Percentiles rank a stretch among this genome's conserved stretches.
Conservation (phyloP, 208 protist genomes). For the Sergeia podlipaevii region DNA sequence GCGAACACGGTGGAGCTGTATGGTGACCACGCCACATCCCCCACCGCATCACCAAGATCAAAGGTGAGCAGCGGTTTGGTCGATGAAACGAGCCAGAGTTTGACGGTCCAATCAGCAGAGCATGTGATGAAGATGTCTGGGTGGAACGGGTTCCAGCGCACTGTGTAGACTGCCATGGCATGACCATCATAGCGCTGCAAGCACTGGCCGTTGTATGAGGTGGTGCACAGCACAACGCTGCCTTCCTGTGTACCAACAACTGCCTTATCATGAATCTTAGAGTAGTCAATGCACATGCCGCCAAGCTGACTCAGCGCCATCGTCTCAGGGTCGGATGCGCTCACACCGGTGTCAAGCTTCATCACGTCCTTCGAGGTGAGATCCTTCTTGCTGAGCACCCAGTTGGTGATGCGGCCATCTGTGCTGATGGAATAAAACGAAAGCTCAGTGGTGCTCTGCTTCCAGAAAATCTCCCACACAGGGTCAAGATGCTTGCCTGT, state of each 20-base stretch:
- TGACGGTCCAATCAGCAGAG: slow-evolving; percentile 97
- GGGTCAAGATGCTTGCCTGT: slow-evolving; percentile 97
- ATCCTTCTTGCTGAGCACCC: slow-evolving; percentile 95
- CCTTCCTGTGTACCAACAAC: slow-evolving; percentile 97
- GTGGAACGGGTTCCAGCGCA: slow-evolving; percentile 96
- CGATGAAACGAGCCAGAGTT: slow-evolving; percentile 93
- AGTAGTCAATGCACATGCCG: slow-evolving; percentile 97
- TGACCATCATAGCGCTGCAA: slow-evolving; percentile 93
- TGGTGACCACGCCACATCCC: slow-evolving; percentile 96
- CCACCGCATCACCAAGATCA: slow-evolving; percentile 94
- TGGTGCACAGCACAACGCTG: slow-evolving; percentile 94
- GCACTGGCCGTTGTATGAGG: slow-evolving; percentile 94
- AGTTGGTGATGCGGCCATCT: slow-evolving; percentile 95
- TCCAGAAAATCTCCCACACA: slow-evolving; percentile 95
- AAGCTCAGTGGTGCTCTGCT: slow-evolving; percentile 50
- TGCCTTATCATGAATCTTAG: slow-evolving; percentile 78
- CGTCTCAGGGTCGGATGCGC: slow-evolving; percentile 78
- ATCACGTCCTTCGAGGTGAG: slow-evolving; percentile 93
- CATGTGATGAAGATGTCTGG: slow-evolving; percentile 93
- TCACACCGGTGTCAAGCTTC: slow-evolving; percentile 69
- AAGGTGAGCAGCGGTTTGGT: slow-evolving; percentile 92
- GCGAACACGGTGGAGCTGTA: slow-evolving; percentile 96
- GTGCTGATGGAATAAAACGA: slow-evolving; percentile 95
- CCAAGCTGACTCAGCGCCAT: slow-evolving; percentile 87
- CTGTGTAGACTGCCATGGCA: slow-evolving; percentile 94